Conservation (phyloP, 352 stramenopile species). For the Pythium brachiatum region DNA sequence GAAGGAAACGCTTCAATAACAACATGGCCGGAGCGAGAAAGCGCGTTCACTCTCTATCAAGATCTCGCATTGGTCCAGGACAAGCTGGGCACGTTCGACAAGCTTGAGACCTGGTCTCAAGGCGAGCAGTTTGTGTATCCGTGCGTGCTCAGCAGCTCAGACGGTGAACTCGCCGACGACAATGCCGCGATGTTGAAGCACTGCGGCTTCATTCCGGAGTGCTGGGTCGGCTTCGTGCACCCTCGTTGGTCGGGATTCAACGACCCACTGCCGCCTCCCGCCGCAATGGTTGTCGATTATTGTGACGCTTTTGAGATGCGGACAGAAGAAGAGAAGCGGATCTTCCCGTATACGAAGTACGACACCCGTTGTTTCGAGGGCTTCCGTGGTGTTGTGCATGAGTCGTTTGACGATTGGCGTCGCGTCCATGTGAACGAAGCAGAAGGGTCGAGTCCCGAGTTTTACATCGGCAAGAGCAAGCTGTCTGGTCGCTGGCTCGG, state of each 20-base stretch:
- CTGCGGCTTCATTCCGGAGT: conserved; percentile 2
- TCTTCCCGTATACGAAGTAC: too few species aligned
- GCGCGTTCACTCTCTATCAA: conserved; percentile 6
- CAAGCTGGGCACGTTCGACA: neutral
- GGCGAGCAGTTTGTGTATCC: conserved; percentile 8
- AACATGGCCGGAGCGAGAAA: neutral
- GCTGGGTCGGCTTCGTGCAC: conserved; percentile 2
- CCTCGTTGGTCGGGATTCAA: conserved; percentile 7
- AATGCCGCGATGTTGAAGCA: conserved; percentile 2
- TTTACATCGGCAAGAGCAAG: conserved; percentile 10
- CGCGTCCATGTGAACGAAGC: neutral
- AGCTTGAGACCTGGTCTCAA: conserved; percentile 1
- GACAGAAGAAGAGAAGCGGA: neutral
- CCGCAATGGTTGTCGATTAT: neutral
- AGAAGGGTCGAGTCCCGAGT: too few species aligned
- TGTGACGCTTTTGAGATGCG: neutral
- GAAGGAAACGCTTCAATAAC: neutral
- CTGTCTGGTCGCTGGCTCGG: conserved; percentile 8
- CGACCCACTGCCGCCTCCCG: neutral
- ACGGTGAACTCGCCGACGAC: neutral
- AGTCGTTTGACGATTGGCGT: conserved; percentile 13
- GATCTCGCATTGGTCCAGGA: conserved; percentile 1
- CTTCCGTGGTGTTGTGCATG: conserved; percentile 7
- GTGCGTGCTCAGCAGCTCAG: conserved; percentile 1
- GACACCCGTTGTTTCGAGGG: neutral